Evolutionary conservation across 768 basidiomycete species (phyloP), one percentile per base, ranked within the genome.

Genomic region (Mycena vitilis): DNA sequence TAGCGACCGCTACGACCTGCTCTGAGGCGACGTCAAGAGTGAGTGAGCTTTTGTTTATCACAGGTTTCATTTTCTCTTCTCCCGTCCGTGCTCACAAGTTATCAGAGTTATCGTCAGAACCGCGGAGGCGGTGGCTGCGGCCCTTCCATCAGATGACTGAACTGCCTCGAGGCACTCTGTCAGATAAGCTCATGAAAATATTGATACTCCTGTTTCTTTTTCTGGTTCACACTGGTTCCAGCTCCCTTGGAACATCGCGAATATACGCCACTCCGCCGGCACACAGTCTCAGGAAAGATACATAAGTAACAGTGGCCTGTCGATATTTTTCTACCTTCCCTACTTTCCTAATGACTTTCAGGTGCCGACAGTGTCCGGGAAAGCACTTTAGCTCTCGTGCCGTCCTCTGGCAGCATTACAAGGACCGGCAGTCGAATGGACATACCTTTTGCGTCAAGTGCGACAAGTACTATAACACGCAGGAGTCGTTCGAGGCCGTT

Each of bases 381-480:
- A 45, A 40, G 0, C 25, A 42, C 8, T 67, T 67, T 22, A 40
- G 3, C 4, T 56, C 54, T 4, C 9, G 18, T 18, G 20, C 9
- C 22, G 52, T 60, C 8, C 47, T 67, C 1, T 9, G 9, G 10
- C 60, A 57, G 25, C 60, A 67, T 30, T 30, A 48, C 30, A 30
- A 30, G 30, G 30, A 30, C 18, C 45, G 60, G 4, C 18, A 48
- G 25, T 36, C 66, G 0, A 2, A 40, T 1, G 38, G 48, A 2
- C 66, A 67, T 34, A 37, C 54, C 4, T 67, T 61, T 45, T 67
- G 66, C 20, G 0, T 3, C 1, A 10, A 42, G 4, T 67, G 66
- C 38, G n/a, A 57, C 5, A 34, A 36, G 20, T 52, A 36, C 20
- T 67, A 12, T 12, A 2, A 42, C 54, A 25, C 4, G 11, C 13